Evolutionary conservation across 805 yeast genomes (phyloP), one percentile per base, ranked within the genome.

Genomic region (Candida easanensis): DNA sequence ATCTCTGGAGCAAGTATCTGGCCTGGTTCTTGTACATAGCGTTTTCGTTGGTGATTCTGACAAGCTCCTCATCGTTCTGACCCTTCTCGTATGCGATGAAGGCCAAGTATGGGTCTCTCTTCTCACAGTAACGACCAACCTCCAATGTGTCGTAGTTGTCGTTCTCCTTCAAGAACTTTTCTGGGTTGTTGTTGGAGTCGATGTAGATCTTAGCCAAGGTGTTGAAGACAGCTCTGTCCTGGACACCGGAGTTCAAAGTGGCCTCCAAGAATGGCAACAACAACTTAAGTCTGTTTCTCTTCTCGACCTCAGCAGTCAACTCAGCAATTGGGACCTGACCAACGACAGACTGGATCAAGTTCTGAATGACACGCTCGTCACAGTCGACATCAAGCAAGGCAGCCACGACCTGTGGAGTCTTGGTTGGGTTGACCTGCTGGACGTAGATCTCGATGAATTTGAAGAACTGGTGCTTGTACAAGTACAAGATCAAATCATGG

Each of bases 11-110:
- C 57, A 93, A 74, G 63, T 93, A 93, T 65, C 98, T 83, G n/a
- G 98, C 98, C 74, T 93, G 99, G 69, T 93, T 91, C 67, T 93
- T 93, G 77, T 86, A 93, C 99, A 93, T 93, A 56, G 93, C 79
- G 66, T 93, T 93, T 61, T 93, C 98, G 65, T 93, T 93, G 53
- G 99, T 93, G 66, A 93, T 89, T 61, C 79, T 75, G 58, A 93
- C 79, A 60, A 93, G 77, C 65, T 93, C 99, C 45, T 74, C 83
- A 64, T 93, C 97, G 58, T 91, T 90, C 41, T 76, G 73, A 62
- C 99, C 99, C 70, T 90, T 91, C 49, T 95, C 95, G 68, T 93
- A 93, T 40, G 97, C 95, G 69, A 93, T 93, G 67, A 88, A 93
- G 22, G 99, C 99, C 63, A 93, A 74, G 70, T 88, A 93, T 50